Evolutionary conservation across 768 basidiomycete species (phyloP).

Genomic region (Pluteus cervinus): DNA sequence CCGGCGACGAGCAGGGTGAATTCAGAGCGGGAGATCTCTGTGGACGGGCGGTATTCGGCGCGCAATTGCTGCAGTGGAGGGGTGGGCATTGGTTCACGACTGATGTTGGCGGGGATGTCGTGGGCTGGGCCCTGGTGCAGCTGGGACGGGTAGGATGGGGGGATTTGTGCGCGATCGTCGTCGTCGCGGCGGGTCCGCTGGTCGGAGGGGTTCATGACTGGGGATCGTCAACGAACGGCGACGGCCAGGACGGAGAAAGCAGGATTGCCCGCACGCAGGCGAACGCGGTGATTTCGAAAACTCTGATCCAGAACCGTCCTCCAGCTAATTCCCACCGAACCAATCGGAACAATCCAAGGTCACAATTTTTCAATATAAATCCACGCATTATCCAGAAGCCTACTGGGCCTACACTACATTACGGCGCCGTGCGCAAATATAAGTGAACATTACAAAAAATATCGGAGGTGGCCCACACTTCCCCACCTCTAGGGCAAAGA

Average conservation of each 20-base stretch:
- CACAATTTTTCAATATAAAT: conserved; percentile 11
- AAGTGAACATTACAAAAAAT: neutral
- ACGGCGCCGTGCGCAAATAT: conserved; percentile 2
- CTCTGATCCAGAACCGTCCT: conserved; percentile 43
- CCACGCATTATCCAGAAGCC: neutral
- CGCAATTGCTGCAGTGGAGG: conserved; percentile 14
- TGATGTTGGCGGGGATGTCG: conserved; percentile 32
- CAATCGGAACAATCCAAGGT: conserved; percentile 55
- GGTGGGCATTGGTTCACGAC: conserved; percentile 8
- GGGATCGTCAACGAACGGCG: conserved; percentile 35
- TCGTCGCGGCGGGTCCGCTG: conserved; percentile 42
- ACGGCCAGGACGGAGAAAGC: conserved; percentile 42
- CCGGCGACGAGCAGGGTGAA: conserved; percentile 79
- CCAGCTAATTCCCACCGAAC: conserved; percentile 50
- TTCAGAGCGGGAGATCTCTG: conserved; percentile 32
- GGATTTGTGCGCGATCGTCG: conserved; percentile 20
- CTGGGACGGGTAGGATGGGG: conserved; percentile 15
- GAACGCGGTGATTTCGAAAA: conserved; percentile 64
- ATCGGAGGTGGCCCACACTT: neutral
- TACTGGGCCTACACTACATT: conserved; percentile 5
- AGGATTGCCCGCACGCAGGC: conserved; percentile 59
- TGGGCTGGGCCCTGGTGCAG: conserved; percentile 16
- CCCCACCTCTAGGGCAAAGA: conserved; percentile 24
- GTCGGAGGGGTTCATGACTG: conserved; percentile 54
- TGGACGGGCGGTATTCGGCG: conserved; percentile 10